Conservation (phyloP, 2,329 filamentous ascomycete genomes). For the Cordyceps cateniannulata region DNA sequence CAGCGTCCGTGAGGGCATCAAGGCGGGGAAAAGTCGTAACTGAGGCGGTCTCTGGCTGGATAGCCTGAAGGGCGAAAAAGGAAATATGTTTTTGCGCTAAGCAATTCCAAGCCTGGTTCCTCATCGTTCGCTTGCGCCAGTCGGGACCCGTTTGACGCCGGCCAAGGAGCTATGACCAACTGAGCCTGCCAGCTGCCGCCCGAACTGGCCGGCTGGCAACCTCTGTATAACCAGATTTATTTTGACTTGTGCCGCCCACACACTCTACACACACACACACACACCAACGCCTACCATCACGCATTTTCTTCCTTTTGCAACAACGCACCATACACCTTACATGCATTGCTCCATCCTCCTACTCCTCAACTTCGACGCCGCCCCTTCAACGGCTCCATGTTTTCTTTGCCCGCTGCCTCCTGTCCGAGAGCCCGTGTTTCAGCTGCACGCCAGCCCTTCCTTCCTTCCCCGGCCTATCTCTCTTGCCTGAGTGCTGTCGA, state of each 20-base stretch:
- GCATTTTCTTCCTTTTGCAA: conserved; percentile 4
- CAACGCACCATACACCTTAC: neutral
- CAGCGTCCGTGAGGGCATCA: neutral
- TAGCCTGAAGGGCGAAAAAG: conserved; percentile 6
- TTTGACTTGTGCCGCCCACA: too few species aligned
- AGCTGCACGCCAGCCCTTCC: neutral
- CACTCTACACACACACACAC: neutral
- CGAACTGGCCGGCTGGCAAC: neutral
- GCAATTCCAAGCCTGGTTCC: neutral
- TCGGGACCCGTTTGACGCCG: neutral
- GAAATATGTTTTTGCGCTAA: conserved; percentile 1
- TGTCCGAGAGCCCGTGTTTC: conserved; percentile 10
- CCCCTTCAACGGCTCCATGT: conserved; percentile 8
- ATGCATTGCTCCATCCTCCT: neutral
- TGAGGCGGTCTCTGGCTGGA: neutral
- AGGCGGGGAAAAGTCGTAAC: neutral
- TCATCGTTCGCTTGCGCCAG: conserved; percentile 3
- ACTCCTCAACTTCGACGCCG: neutral
- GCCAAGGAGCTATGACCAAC: conserved; percentile 8
- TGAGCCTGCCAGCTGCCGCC: conserved; percentile 3
- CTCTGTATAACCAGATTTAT: neutral
- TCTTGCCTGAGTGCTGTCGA: neutral
- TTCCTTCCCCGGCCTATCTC: neutral
- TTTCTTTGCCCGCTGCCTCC: conserved; percentile 2
- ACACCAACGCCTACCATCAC: neutral